Percentiles rank a stretch among this genome's conserved stretches.
Conservation (phyloP, 306 rosid species). For the Cucumis melo region DNA sequence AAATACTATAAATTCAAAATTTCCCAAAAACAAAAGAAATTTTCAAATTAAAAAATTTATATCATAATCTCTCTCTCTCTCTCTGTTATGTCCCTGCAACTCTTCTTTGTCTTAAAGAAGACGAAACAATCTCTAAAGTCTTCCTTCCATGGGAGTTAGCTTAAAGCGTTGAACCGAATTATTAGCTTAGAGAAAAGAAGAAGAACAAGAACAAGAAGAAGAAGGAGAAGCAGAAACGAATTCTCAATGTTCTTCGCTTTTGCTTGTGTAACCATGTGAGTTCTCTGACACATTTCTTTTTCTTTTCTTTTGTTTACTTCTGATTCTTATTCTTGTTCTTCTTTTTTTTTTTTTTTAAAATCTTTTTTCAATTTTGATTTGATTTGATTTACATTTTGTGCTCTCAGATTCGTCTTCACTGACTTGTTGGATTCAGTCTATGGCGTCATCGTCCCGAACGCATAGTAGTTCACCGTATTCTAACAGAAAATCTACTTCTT, state of each 20-base stretch:
- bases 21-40: not conserved
- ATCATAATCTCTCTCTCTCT: slow-evolving; percentile 9
- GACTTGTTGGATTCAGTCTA: slow-evolving; percentile 30
- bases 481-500: slow-evolving; percentile 61
- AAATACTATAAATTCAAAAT: not conserved
- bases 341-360: not conserved
- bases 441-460: slow-evolving; percentile 93
- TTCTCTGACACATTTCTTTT: slow-evolving; percentile 55
- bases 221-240: not conserved
- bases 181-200: not conserved
- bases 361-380: not conserved
- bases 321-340: not conserved
- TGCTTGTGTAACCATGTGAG: slow-evolving; percentile 60
- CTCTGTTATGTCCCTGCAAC: slow-evolving; percentile 25
- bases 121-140: slow-evolving; percentile 41
- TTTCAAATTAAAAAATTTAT: slow-evolving; percentile 6
- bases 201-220: not conserved
- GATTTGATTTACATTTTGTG: not conserved
- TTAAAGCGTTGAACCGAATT: slow-evolving; percentile 11
- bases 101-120: slow-evolving; percentile 56
- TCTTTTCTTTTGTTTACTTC: slow-evolving; percentile 10
- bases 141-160: slow-evolving; percentile 14
- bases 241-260: slow-evolving; percentile 39
- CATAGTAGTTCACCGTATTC: slow-evolving; percentile 94
- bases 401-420: slow-evolving; percentile 39